These are phyloP conservation scores for Suhomyces coccinellae DNA, from an alignment of 1,139 yeast species.

Conservation along the genomic window DNA sequence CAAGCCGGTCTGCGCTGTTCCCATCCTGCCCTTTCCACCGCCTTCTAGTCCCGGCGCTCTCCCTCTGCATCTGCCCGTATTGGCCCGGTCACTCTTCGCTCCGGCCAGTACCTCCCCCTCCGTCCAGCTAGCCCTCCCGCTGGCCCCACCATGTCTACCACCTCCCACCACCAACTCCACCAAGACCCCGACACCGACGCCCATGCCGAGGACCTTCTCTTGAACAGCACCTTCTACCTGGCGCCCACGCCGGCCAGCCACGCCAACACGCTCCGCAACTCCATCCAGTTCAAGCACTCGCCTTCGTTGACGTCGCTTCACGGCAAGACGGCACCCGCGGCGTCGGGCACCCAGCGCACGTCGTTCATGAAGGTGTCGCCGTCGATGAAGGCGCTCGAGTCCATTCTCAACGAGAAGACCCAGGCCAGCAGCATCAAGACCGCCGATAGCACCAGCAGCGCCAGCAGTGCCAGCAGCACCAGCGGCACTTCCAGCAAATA, in stretches of 20 bases:
- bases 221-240: conserved; percentile 26
- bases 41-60: too few species aligned
- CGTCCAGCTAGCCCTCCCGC: not conserved
- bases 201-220: conserved; percentile 14
- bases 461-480: too few species aligned
- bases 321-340: conserved; percentile 2
- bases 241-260: conserved; percentile 39
- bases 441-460: too few species aligned
- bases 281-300: conserved; percentile 50
- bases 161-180: not conserved
- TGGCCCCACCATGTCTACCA: conserved; percentile 7
- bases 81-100: not conserved
- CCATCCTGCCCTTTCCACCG: too few species aligned
- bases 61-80: too few species aligned
- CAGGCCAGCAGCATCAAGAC: not conserved
- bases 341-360: conserved; percentile 24
- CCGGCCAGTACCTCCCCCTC: not conserved
- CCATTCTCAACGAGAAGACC: conserved; percentile 38
- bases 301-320: conserved; percentile 32
- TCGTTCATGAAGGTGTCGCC: conserved; percentile 55
- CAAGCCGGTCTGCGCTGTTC: too few species aligned
- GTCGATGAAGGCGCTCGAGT: conserved; percentile 54
- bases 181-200: conserved; percentile 3
- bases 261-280: conserved; percentile 47
- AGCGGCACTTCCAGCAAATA: too few species aligned